Evolutionary conservation across 2,329 filamentous ascomycete genomes (phyloP).

Genomic region (Ceratocystis cubensis): DNA sequence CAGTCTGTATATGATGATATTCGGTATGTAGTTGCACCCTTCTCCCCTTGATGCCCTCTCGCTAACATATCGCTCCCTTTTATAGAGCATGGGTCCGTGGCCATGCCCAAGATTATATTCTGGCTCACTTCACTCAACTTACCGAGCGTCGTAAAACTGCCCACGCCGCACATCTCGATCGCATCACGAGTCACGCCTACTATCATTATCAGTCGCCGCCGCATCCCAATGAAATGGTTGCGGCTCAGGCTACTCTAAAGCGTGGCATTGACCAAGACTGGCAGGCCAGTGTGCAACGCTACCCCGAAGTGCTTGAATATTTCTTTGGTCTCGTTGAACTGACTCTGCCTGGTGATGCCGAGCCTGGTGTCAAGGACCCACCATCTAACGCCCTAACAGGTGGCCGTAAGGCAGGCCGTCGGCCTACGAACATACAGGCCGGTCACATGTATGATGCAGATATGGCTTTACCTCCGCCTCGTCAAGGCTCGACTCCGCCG

Average conservation of each 20-base stretch:
- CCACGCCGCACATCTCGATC: slow-evolving; percentile 44
- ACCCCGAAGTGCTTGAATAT: slow-evolving; percentile 72
- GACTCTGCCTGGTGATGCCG: slow-evolving; percentile 50
- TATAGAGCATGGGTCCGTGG: slow-evolving; percentile 49
- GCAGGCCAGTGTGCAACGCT: slow-evolving; percentile 60
- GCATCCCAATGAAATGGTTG: slow-evolving; percentile 49
- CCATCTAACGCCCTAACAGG: slow-evolving; percentile 43
- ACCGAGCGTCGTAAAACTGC: slow-evolving; percentile 47
- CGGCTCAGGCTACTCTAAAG: slow-evolving; percentile 54
- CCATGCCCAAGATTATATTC: slow-evolving; percentile 55
- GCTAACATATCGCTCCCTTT: slow-evolving; percentile 9
- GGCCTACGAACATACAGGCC: slow-evolving; percentile 31
- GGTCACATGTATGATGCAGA: slow-evolving; percentile 25
- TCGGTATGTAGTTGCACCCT: slow-evolving; percentile 35
- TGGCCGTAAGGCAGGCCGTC: slow-evolving; percentile 36
- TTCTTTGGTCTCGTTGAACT: slow-evolving; percentile 61
- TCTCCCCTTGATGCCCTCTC: neutral
- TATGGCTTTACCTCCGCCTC: slow-evolving; percentile 23
- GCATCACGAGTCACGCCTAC: slow-evolving; percentile 42
- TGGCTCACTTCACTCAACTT: slow-evolving; percentile 51
- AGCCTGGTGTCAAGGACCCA: slow-evolving; percentile 46
- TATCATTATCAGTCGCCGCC: slow-evolving; percentile 46
- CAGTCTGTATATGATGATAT: slow-evolving; percentile 49
- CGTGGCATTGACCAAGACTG: slow-evolving; percentile 68
- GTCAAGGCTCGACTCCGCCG: slow-evolving; percentile 32